These are phyloP conservation scores for Massarina eburnea DNA, from an alignment of 2,329 filamentous ascomycete genomes.

Conservation along the genomic window DNA sequence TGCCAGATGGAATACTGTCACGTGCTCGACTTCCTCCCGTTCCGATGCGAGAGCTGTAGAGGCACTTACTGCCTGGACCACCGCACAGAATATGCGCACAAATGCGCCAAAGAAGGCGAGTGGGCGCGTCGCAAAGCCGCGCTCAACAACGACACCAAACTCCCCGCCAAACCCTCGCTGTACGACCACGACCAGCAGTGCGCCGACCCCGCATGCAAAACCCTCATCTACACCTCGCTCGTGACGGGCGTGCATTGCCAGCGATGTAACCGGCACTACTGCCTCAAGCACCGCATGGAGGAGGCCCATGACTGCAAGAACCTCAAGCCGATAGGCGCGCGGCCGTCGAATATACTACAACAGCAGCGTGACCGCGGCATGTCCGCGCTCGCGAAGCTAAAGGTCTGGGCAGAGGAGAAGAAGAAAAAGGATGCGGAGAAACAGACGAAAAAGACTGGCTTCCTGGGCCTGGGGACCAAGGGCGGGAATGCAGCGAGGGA, in stretches of 20 bases:
- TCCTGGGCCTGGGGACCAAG: conserved; percentile 25
- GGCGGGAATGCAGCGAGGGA: conserved; percentile 55
- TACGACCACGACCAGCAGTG: conserved; percentile 69
- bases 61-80: conserved; percentile 91
- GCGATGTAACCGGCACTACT: conserved; percentile 72
- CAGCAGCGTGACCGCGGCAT: conserved; percentile 65
- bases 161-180: conserved; percentile 55
- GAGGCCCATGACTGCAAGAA: conserved; percentile 86
- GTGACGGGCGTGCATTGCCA: conserved; percentile 71
- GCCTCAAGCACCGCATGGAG: conserved; percentile 72
- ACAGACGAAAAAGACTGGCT: conserved; percentile 25
- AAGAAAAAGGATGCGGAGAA: conserved; percentile 68
- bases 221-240: conserved; percentile 67
- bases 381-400: conserved; percentile 74
- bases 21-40: conserved; percentile 94
- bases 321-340: conserved; percentile 62
- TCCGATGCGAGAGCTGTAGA: conserved; percentile 86
- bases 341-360: conserved; percentile 45
- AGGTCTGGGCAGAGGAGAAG: conserved; percentile 78
- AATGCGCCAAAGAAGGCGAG: conserved; percentile 62
- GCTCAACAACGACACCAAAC: conserved; percentile 26
- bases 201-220: conserved; percentile 67
- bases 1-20: conserved; percentile 92
- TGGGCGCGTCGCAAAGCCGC: conserved; percentile 58
- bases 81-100: conserved; percentile 80